Conservation (phyloP, 331 rosid genomes). For the Erythrophleum ivorense region DNA sequence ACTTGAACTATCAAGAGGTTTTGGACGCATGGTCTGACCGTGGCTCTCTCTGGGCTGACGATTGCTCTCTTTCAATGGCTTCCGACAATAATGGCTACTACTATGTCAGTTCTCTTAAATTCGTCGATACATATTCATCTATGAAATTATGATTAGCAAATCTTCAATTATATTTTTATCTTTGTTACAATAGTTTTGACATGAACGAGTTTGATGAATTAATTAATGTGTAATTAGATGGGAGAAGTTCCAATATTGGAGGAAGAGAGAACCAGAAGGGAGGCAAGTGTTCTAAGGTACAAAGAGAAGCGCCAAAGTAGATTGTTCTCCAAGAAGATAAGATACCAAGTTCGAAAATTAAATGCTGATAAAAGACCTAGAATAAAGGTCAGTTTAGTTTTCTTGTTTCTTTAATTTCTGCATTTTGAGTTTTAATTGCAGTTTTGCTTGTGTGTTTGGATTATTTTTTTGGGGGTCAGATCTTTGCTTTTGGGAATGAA, state of each 20-base stretch:
- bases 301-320: conserved; percentile 81
- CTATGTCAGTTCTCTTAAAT: conserved; percentile 62
- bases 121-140: not conserved
- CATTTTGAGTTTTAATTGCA: not conserved
- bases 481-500: conserved; percentile 35
- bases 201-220: not conserved
- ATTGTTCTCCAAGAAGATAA: conserved; percentile 93
- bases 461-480: not conserved
- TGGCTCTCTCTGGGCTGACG: conserved; percentile 76
- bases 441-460: not conserved
- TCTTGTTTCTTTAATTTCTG: not conserved
- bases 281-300: conserved; percentile 85
- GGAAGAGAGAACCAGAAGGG: conserved; percentile 78
- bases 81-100: conserved; percentile 42
- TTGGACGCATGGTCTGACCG: conserved; percentile 94
- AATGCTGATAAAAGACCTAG: conserved; percentile 93
- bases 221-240: conserved; percentile 49
- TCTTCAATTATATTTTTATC: not conserved
- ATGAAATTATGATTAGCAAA: not conserved
- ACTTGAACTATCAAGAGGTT: conserved; percentile 82
- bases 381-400: conserved; percentile 60
- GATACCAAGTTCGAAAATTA: conserved; percentile 91
- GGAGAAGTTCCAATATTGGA: conserved; percentile 83
- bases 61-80: conserved; percentile 50
- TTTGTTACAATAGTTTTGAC: not conserved